Evolutionary conservation across 768 basidiomycete species (phyloP).

Genomic region (Kwoniella sp.): DNA sequence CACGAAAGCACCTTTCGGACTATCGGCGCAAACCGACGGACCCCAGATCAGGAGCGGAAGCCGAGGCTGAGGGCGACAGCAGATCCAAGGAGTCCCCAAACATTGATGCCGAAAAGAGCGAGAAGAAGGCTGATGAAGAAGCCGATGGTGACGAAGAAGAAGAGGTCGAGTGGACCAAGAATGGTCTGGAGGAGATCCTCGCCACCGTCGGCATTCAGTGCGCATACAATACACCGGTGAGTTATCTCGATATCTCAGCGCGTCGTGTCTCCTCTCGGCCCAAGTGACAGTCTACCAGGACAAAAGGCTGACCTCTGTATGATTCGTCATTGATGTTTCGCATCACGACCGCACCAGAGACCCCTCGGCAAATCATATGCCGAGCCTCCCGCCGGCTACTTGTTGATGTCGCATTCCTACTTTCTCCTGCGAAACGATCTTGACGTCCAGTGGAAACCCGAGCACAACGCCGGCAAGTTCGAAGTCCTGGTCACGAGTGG

Average conservation of each 20-base stretch:
- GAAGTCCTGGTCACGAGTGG: slow-evolving; percentile 38
- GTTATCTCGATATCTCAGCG: too few relatives aligned
- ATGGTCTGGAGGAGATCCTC: slow-evolving; percentile 32
- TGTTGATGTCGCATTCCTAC: slow-evolving; percentile 35
- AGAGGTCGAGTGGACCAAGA: slow-evolving; percentile 26
- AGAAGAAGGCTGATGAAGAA: background rate
- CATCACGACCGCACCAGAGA: slow-evolving; percentile 23
- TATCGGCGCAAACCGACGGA: background rate
- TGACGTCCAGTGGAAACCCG: slow-evolving; percentile 38
- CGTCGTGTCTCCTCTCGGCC: too few relatives aligned
- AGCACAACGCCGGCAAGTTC: slow-evolving; percentile 33
- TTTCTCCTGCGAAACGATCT: slow-evolving; percentile 41
- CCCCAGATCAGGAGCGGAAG: too few relatives aligned
- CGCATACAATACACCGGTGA: slow-evolving; percentile 41
- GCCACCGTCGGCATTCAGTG: slow-evolving; percentile 47
- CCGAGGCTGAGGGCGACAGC: background rate
- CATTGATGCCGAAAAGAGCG: background rate
- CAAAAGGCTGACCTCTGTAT: background rate
- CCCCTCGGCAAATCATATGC: slow-evolving; percentile 29
- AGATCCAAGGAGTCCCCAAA: background rate
- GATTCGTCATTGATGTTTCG: background rate
- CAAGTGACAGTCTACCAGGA: too few relatives aligned
- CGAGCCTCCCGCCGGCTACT: slow-evolving; percentile 22
- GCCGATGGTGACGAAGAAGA: background rate
- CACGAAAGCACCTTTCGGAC: slow-evolving; percentile 25